These are phyloP conservation scores for Jasminum sambac DNA, from an alignment of 257 asterid species.

Conservation along the genomic window DNA sequence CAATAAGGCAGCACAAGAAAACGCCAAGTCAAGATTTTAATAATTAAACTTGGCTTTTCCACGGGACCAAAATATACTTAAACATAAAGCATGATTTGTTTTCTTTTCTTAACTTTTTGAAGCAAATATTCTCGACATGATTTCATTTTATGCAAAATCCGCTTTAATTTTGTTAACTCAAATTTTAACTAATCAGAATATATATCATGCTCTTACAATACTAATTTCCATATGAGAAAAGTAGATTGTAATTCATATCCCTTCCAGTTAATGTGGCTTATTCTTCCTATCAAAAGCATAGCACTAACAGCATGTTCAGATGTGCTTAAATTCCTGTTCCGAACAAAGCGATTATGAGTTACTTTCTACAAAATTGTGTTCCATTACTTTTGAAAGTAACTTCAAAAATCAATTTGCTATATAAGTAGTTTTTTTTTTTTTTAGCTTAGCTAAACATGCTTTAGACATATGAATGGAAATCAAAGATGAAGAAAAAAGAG, in stretches of 20 bases:
- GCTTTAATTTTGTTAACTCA: constrained; percentile 13
- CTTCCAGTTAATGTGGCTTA: not conserved
- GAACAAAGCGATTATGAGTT: not conserved
- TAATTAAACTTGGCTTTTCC: not conserved
- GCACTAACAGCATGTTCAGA: not conserved
- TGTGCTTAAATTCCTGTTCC: not conserved
- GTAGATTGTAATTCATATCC: constrained; percentile 12
- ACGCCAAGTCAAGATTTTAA: constrained; percentile 7
- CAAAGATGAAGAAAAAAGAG: constrained; percentile 2
- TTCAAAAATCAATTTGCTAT: not conserved
- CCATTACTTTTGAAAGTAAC: not conserved
- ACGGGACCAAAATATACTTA: not conserved
- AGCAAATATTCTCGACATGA: constrained; percentile 5
- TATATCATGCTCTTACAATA: not conserved
- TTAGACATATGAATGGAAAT: not conserved
- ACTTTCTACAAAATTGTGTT: not conserved
- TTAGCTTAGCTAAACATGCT: not conserved
- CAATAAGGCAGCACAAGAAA: not conserved
- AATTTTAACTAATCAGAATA: not conserved
- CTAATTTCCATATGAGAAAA: not conserved
- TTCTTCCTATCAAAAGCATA: constrained; percentile 15
- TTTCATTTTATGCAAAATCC: constrained; percentile 7
- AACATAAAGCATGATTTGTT: constrained; percentile 2
- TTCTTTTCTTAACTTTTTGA: not conserved
- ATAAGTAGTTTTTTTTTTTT: not conserved